Conservation (phyloP, 768 basidiomycete species). For the Calocera cornea region DNA sequence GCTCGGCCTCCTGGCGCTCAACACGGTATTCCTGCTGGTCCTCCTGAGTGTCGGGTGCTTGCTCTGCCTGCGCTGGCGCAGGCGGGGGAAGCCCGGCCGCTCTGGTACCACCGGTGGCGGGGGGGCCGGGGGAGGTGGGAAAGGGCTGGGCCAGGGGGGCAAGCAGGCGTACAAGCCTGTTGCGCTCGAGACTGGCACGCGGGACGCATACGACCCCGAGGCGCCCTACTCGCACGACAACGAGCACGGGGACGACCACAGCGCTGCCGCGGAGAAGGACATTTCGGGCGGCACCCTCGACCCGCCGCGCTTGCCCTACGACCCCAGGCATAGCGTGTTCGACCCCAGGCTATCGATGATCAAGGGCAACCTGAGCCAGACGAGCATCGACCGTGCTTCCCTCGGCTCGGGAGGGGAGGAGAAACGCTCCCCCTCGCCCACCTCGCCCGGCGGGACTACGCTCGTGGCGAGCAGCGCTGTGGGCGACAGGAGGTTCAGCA, state of each 20-base stretch:
- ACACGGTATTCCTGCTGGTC: conserved; percentile 52
- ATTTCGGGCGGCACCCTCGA: no score
- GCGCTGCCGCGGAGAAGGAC: not conserved
- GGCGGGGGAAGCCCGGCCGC: not conserved
- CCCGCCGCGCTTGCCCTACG: not conserved
- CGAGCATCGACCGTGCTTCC: not conserved
- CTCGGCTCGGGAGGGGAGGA: not conserved
- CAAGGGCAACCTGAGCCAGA: not conserved
- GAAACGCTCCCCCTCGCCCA: not conserved
- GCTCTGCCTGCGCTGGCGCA: conserved; percentile 33
- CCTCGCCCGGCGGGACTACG: not conserved
- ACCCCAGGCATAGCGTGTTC: not conserved
- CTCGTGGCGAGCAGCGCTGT: not conserved
- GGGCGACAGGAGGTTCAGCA: not conserved
- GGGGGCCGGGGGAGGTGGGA: not conserved
- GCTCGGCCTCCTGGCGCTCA: conserved; percentile 62
- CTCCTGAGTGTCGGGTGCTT: conserved; percentile 42
- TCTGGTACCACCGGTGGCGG: not conserved
- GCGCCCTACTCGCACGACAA: not conserved
- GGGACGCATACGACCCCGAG: not conserved
- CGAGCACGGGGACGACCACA: not conserved
- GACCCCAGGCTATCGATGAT: not conserved
- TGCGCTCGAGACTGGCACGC: not conserved
- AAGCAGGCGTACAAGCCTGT: not conserved
- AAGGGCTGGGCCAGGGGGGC: not conserved